Base-by-base conservation (phyloP, 345 rosid species). In the Rhizophora mangle region DNA sequence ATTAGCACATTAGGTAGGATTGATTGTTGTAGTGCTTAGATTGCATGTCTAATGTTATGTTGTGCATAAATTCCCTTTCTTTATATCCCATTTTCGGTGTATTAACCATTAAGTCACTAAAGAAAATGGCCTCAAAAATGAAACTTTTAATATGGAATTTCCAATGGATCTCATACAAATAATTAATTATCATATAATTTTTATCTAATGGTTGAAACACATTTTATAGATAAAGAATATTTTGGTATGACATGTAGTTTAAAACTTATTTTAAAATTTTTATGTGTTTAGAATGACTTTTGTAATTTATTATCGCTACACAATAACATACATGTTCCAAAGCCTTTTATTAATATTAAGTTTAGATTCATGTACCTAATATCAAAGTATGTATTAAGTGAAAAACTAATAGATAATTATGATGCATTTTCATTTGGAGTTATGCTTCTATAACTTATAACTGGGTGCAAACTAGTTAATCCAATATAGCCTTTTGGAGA, bases 401-500 rank as follows among this genome's bases (percentile, higher is more conserved):
- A 98, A 66, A 95, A 95, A 72, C 70, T 95, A 76, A 92, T 96
- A 1, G 97, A 92, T 77, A 85, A 91, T 77, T 95, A 96, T 58
- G 97, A 92, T 68, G 99, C 90, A 27, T 92, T 71, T 83, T 96
- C 99, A 19, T 96, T 92, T 68, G 99, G 94, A 47, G 98, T 96
- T 54, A 96, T 92, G 71, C 94, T 96, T 72, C 84, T 96, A 6
- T 98, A 96, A 82, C 93, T 96, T 74, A 76, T 95, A 76, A 95
- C 92, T 2, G 96, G 99, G 63, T 89, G 94, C 29, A 96, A 85
- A 84, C 96, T 98, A 51, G 84, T 92, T 52, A 96, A 95, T 76
- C 72, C 88, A 58, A 73, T 79, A 70, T 91, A 75, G 63, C 98
- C 97, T 73, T 47, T 96, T 20, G 99, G 98, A 22, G 97, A 96